These are phyloP conservation scores for Durio zibethinus DNA, from an alignment of 345 rosid species.

Conservation along the genomic window DNA sequence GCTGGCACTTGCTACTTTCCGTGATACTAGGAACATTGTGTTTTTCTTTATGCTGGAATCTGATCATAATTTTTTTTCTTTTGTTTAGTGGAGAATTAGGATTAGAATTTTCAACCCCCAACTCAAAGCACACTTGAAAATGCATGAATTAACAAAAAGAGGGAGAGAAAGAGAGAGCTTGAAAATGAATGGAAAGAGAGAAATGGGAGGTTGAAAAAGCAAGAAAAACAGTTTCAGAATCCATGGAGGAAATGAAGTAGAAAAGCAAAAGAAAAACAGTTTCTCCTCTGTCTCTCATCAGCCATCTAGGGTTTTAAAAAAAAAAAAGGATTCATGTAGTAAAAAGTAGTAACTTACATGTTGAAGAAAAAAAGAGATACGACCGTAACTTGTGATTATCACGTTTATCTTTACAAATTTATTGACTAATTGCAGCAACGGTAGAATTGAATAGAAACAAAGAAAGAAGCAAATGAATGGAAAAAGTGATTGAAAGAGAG, in stretches of 20 bases:
- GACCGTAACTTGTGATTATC: background rate
- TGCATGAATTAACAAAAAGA: background rate
- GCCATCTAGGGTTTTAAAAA: too few species aligned
- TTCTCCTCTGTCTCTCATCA: background rate
- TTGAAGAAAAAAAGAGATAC: background rate
- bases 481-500: too few species aligned
- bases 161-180: background rate
- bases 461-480: background rate
- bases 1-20: constrained; percentile 25
- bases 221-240: background rate
- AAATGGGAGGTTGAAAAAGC: background rate
- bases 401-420: background rate
- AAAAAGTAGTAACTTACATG: too few species aligned
- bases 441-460: background rate
- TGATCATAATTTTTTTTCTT: constrained; percentile 12
- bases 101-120: constrained; percentile 6
- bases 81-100: background rate
- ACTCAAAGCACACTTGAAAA: background rate
- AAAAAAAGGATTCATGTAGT: too few species aligned
- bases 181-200: too few species aligned
- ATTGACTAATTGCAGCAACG: background rate
- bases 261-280: background rate
- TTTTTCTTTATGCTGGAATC: constrained; percentile 37
- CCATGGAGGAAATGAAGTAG: background rate
- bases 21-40: constrained; percentile 37